Conservation (phyloP, 2,329 filamentous ascomycete genomes). For the Pseudogymnoascus sp. region DNA sequence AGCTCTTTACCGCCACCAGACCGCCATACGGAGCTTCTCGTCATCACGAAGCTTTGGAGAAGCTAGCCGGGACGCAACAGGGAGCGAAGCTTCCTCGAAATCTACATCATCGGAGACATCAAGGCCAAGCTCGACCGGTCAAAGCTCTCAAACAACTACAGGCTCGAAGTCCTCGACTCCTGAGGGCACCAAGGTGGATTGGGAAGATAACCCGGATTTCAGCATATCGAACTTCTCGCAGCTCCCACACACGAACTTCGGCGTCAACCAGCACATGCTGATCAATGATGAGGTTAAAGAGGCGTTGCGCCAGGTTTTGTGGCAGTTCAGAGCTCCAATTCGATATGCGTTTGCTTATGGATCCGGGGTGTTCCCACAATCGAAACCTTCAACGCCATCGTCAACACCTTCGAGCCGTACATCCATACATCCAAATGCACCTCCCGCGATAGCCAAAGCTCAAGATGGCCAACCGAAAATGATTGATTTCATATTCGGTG, state of each 20-base stretch:
- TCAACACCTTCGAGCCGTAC: constrained; percentile 46
- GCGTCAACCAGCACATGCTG: constrained; percentile 91
- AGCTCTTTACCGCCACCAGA: neutral
- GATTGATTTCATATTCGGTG: constrained; percentile 98
- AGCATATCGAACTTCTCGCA: constrained; percentile 69
- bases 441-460: constrained; percentile 71
- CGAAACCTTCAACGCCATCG: constrained; percentile 37
- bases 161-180: neutral
- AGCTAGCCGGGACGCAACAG: neutral
- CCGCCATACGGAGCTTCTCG: neutral
- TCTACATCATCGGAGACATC: neutral
- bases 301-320: constrained; percentile 75
- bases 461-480: constrained; percentile 88
- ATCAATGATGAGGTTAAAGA: constrained; percentile 96
- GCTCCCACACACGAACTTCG: constrained; percentile 73
- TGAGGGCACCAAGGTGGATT: constrained; percentile 32
- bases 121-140: neutral
- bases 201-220: constrained; percentile 70
- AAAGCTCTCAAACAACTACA: neutral
- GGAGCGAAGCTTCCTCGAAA: neutral
- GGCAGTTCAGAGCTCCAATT: constrained; percentile 88
- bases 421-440: constrained; percentile 74
- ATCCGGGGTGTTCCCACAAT: constrained; percentile 89
- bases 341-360: constrained; percentile 97
- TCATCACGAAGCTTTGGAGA: neutral